These are phyloP conservation scores for Entelexis paramagnoliae DNA, from an alignment of 1,139 yeast genomes.

Conservation along the genomic window DNA sequence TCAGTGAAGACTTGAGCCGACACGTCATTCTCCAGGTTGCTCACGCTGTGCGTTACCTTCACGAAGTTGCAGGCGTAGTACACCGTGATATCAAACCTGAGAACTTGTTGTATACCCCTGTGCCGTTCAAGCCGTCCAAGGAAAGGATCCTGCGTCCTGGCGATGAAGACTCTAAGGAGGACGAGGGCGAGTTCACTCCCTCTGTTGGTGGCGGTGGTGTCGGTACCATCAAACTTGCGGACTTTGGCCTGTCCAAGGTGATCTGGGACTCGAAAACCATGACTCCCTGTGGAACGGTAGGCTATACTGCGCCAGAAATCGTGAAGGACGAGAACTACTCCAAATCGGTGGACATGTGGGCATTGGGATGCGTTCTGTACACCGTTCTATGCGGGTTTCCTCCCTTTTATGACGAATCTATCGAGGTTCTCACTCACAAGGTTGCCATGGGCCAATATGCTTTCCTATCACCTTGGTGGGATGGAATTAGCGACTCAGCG, in stretches of 20 bases:
- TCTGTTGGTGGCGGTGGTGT: conserved; percentile 68
- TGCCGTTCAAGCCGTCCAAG: conserved; percentile 48
- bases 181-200: conserved; percentile 73
- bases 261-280: conserved; percentile 66
- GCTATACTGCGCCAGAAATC: conserved; percentile 91
- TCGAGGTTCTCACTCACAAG: conserved; percentile 67
- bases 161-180: conserved; percentile 68
- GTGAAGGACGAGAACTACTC: conserved; percentile 54
- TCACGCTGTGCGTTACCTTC: conserved; percentile 69
- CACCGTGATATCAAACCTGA: conserved; percentile 96
- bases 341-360: conserved; percentile 91
- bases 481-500: conserved; percentile 39
- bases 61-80: conserved; percentile 72
- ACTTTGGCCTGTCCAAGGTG: conserved; percentile 81
- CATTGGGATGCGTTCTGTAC: conserved; percentile 82
- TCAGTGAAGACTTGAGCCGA: conserved; percentile 72
- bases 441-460: conserved; percentile 74
- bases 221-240: conserved; percentile 61
- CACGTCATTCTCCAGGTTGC: conserved; percentile 83
- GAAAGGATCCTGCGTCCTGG: conserved; percentile 48
- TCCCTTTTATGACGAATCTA: conserved; percentile 89
- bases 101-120: conserved; percentile 72
- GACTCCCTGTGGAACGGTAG: conserved; percentile 86
- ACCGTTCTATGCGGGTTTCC: conserved; percentile 84
- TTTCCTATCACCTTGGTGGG: conserved; percentile 58